Evolutionary conservation across 2,329 filamentous ascomycete species (phyloP).

Genomic region (Piedraia hortae): DNA sequence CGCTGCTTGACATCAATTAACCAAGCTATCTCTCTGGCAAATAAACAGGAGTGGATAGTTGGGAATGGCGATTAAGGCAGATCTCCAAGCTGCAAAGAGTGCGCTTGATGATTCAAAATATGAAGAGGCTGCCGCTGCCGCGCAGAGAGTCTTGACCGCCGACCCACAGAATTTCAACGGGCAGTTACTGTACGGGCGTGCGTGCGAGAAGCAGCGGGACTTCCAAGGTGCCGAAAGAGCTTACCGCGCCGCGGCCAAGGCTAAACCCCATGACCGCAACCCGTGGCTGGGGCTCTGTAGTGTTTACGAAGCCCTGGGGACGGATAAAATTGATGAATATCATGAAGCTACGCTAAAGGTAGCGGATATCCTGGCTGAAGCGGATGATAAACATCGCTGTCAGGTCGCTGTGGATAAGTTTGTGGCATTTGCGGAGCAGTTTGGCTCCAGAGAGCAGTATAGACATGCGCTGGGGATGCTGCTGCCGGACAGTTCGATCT

Average conservation of each 20-base stretch:
- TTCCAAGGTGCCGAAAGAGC: slow-evolving; percentile 45
- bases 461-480: slow-evolving; percentile 48
- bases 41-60: too few species aligned
- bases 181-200: slow-evolving; percentile 69
- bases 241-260: slow-evolving; percentile 42
- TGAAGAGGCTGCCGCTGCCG: slow-evolving; percentile 43
- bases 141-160: slow-evolving; percentile 37
- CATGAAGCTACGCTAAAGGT: slow-evolving; percentile 44
- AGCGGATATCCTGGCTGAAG: slow-evolving; percentile 43
- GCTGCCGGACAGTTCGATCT: slow-evolving; percentile 57
- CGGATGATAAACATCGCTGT: slow-evolving; percentile 30
- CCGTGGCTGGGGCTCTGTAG: slow-evolving; percentile 77
- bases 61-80: slow-evolving; percentile 17
- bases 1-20: too few species aligned
- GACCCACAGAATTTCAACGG: slow-evolving; percentile 64
- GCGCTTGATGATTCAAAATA: slow-evolving; percentile 63
- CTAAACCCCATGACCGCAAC: slow-evolving; percentile 51
- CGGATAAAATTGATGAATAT: slow-evolving; percentile 42
- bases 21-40: too few species aligned
- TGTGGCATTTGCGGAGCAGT: slow-evolving; percentile 39
- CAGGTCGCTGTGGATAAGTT: slow-evolving; percentile 52
- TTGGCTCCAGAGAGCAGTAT: slow-evolving; percentile 47
- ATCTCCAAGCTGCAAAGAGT: slow-evolving; percentile 26
- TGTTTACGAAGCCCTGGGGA: slow-evolving; percentile 53
- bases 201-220: slow-evolving; percentile 47